Evolutionary conservation across 176 grass and related monocot species (phyloP).

Genomic region (Oryza glaberrima): DNA sequence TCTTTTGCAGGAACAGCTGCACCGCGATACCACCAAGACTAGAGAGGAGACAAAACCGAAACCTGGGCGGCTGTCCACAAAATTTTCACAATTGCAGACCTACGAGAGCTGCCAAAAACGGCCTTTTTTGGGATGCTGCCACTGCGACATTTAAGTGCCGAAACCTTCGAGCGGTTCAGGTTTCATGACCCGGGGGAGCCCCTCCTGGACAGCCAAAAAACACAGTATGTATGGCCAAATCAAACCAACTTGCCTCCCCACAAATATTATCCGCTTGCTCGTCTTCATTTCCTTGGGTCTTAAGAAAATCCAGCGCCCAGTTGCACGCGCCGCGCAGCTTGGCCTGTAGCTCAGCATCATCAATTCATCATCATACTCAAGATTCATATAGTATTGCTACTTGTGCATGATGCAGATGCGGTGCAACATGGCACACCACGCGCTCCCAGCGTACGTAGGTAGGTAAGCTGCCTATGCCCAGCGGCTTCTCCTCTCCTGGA

Average conservation of each 20-base stretch:
- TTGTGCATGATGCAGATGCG: neutral
- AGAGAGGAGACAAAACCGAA: neutral
- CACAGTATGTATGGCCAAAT: neutral
- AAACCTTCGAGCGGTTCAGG: neutral
- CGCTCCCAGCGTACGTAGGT: neutral
- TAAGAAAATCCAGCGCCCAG: neutral
- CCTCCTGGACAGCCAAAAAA: neutral
- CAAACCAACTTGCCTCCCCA: neutral
- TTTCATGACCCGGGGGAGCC: neutral
- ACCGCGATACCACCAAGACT: neutral
- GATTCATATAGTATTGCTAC: neutral
- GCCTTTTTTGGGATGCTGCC: neutral
- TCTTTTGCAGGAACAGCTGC: neutral
- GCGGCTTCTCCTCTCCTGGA: slow-evolving; percentile 38
- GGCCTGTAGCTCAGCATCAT: neutral
- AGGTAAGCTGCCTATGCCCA: neutral
- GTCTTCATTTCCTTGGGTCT: neutral
- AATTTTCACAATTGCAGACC: neutral
- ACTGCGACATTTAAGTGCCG: neutral
- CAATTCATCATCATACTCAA: no score
- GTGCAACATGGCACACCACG: neutral
- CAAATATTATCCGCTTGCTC: neutral
- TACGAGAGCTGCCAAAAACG: neutral
- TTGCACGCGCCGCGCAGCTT: neutral
- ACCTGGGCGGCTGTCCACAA: neutral